Percentiles rank a stretch among this genome's conserved stretches.
phyloP scores from a whole-genome alignment of 2,329 filamentous ascomycete genomes.

The Diaporthe eres region DNA sequence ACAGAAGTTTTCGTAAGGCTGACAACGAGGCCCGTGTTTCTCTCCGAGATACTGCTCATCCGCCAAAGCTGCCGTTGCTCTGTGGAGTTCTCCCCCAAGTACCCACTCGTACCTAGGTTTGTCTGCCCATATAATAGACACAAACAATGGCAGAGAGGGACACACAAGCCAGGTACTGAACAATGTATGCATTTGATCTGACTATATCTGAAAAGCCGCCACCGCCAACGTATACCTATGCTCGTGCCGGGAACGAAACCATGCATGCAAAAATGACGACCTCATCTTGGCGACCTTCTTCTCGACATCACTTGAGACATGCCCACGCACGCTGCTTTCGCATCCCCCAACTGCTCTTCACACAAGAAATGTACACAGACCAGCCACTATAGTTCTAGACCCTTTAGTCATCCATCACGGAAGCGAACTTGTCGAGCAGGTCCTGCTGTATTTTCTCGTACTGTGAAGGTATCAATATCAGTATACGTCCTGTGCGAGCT shows the following conservation, averaged over 20 bases:
- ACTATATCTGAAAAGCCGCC: slow-evolving; percentile 29
- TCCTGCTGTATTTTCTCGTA: slow-evolving; percentile 93
- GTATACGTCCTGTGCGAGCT: slow-evolving; percentile 42
- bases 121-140: not conserved
- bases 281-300: not conserved
- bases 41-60: no score
- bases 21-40: no score
- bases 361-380: slow-evolving; percentile 36
- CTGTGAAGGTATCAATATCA: slow-evolving; percentile 63
- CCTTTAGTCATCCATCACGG: slow-evolving; percentile 91
- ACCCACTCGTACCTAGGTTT: not conserved
- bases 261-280: slow-evolving; percentile 36
- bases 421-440: slow-evolving; percentile 98
- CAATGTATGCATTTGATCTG: slow-evolving; percentile 34
- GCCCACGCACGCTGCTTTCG: not conserved
- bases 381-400: not conserved
- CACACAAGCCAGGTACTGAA: not conserved
- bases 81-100: not conserved
- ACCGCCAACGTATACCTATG: slow-evolving; percentile 35
- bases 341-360: not conserved
- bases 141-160: not conserved
- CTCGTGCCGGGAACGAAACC: slow-evolving; percentile 25
- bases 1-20: no score
- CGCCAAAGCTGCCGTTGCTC: not conserved
- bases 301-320: slow-evolving; percentile 6